phyloP scores from a whole-genome alignment of 148 eudicot genomes.

The Fallopia convolvulus region DNA sequence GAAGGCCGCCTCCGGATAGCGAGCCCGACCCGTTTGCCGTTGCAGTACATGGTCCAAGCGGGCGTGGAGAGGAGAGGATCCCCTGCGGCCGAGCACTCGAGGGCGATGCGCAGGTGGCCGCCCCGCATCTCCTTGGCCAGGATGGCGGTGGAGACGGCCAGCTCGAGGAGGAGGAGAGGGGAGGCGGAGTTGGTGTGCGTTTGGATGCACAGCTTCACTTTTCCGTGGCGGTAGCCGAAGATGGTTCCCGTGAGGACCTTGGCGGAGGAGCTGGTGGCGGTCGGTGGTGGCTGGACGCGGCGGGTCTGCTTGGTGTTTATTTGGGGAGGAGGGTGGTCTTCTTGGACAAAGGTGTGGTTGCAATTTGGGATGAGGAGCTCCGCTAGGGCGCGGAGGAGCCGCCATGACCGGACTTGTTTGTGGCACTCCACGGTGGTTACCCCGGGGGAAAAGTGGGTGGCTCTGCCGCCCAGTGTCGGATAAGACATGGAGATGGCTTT shows the following conservation, averaged over 20 bases:
- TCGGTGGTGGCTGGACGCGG: neutral
- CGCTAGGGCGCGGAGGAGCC: conserved; percentile 52
- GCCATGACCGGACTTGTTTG: conserved; percentile 70
- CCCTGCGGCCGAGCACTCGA: conserved; percentile 21
- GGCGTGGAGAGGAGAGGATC: conserved; percentile 31
- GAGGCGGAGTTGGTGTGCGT: conserved; percentile 24
- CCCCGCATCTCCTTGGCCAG: conserved; percentile 57
- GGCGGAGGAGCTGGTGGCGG: neutral
- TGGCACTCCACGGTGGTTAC: conserved; percentile 61
- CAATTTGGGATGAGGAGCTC: conserved; percentile 61
- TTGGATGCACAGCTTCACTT: conserved; percentile 56
- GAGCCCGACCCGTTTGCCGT: conserved; percentile 50
- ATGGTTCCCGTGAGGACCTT: conserved; percentile 41
- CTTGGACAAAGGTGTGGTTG: conserved; percentile 30
- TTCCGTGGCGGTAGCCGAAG: conserved; percentile 42
- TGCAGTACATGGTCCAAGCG: conserved; percentile 55
- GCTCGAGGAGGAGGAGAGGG: conserved; percentile 47
- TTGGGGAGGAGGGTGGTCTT: neutral
- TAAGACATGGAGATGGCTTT: neutral
- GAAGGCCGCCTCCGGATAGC: conserved; percentile 35
- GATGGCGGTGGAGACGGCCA: conserved; percentile 44
- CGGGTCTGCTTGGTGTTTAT: neutral
- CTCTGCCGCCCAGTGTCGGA: neutral
- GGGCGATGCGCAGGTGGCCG: conserved; percentile 44
- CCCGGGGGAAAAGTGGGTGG: conserved; percentile 12